phyloP scores from a whole-genome alignment of 2,329 filamentous ascomycete species.

The Elsinoe perseae region DNA sequence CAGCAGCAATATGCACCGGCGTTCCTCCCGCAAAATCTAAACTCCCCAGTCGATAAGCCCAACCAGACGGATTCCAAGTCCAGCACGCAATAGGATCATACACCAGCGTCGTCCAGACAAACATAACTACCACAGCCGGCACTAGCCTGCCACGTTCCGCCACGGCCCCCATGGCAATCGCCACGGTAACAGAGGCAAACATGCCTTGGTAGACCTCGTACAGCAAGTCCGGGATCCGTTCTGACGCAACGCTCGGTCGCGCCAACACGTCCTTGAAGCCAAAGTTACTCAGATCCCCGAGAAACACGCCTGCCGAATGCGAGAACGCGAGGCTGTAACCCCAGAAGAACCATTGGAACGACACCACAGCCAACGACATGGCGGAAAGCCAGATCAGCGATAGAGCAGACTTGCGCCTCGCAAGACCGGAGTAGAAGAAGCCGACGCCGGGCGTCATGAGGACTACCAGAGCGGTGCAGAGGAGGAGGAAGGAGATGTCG shows the following conservation, averaged over 20 bases:
- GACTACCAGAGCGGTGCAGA: constrained; percentile 68
- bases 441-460: constrained; percentile 90
- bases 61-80: constrained; percentile 83
- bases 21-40: constrained; percentile 87
- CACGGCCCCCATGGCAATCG: constrained; percentile 74
- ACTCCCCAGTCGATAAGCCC: constrained; percentile 71
- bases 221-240: constrained; percentile 69
- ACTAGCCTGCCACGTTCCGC: constrained; percentile 84
- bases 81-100: constrained; percentile 93
- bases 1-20: constrained; percentile 81
- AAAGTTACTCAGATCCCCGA: constrained; percentile 72
- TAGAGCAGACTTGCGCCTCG: constrained; percentile 79
- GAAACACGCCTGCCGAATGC: constrained; percentile 64
- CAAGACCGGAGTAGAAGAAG: constrained; percentile 47
- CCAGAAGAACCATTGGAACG: constrained; percentile 96
- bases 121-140: constrained; percentile 85
- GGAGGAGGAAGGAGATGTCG: constrained; percentile 74
- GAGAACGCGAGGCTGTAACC: constrained; percentile 79
- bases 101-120: constrained; percentile 81
- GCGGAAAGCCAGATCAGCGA: constrained; percentile 79
- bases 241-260: constrained; percentile 64
- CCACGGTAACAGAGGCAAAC: constrained; percentile 85
- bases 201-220: constrained; percentile 84
- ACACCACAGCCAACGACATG: constrained; percentile 69
- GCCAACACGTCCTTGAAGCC: constrained; percentile 70